Evolutionary conservation across 257 asterid genomes (phyloP).

Genomic region (Gynochthodes officinalis): DNA sequence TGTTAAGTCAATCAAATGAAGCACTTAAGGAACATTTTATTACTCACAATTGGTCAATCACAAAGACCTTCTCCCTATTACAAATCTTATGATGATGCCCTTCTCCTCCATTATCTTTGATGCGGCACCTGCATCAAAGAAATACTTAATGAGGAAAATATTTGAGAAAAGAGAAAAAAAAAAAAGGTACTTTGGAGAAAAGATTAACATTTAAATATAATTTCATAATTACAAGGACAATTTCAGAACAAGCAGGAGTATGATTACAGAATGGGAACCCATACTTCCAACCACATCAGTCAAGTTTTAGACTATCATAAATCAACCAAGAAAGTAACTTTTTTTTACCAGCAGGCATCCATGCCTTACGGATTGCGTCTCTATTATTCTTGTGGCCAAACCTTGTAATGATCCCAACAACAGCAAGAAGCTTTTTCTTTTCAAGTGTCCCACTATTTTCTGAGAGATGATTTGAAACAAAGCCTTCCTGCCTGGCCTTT

Average conservation of each 20-base stretch:
- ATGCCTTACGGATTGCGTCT: slow-evolving; percentile 88
- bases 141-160: background rate
- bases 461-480: slow-evolving; percentile 40
- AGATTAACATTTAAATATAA: background rate
- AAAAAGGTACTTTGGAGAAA: background rate
- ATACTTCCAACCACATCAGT: background rate
- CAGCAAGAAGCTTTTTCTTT: slow-evolving; percentile 70
- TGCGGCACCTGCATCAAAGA: slow-evolving; percentile 47
- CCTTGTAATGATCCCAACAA: slow-evolving; percentile 66
- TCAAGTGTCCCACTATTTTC: slow-evolving; percentile 37
- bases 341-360: slow-evolving; percentile 73
- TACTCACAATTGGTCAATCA: slow-evolving; percentile 24
- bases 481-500: slow-evolving; percentile 77
- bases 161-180: background rate
- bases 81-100: slow-evolving; percentile 75
- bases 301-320: background rate
- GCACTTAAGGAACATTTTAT: slow-evolving; percentile 20
- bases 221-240: background rate
- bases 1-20: slow-evolving; percentile 37
- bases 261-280: background rate
- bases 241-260: background rate
- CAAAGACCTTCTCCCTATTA: slow-evolving; percentile 80
- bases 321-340: slow-evolving; percentile 11
- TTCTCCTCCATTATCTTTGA: slow-evolving; percentile 64
- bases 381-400: slow-evolving; percentile 77